These are phyloP conservation scores for Leccinum boreale DNA, from an alignment of 768 basidiomycete species.

Conservation along the genomic window DNA sequence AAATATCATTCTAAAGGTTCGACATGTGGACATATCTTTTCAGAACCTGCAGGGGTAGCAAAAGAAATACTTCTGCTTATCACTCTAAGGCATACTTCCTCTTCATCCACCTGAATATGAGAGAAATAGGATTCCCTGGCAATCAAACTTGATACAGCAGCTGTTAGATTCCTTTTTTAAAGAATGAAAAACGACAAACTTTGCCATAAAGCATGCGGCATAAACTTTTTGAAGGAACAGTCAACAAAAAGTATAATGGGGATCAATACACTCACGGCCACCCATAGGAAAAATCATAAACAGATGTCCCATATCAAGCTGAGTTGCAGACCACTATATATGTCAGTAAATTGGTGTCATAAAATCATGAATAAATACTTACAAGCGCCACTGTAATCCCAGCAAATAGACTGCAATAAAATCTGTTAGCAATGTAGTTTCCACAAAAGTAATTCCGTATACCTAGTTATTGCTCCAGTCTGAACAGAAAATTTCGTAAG, in stretches of 20 bases:
- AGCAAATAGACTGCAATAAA: constrained; percentile 12
- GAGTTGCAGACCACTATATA: constrained; percentile 17
- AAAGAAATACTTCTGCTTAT: constrained; percentile 6
- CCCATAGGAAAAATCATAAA: constrained; percentile 26
- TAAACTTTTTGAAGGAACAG: constrained; percentile 17
- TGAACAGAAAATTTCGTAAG: constrained; percentile 21
- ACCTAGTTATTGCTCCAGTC: constrained; percentile 28
- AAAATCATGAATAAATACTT: neutral
- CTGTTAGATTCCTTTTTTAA: neutral
- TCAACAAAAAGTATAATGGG: neutral
- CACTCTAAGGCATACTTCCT: neutral
- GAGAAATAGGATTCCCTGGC: constrained; percentile 28
- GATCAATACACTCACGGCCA: constrained; percentile 14
- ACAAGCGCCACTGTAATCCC: constrained; percentile 16
- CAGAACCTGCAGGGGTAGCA: neutral
- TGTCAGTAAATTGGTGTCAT: neutral
- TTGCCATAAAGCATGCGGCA: constrained; percentile 27
- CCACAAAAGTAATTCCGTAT: neutral
- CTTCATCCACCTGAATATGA: neutral
- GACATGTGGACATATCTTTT: constrained; percentile 1
- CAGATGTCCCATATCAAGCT: constrained; percentile 19
- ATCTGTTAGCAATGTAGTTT: neutral
- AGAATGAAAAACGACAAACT: constrained; percentile 13
- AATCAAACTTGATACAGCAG: constrained; percentile 14
- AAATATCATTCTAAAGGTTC: neutral